A percentile compares a stretch with the other conserved stretches of the same genome.
These are phyloP conservation scores for Pseudohalonectria lignicola DNA, from an alignment of 2,329 filamentous ascomycete genomes.

Conservation along the genomic window DNA sequence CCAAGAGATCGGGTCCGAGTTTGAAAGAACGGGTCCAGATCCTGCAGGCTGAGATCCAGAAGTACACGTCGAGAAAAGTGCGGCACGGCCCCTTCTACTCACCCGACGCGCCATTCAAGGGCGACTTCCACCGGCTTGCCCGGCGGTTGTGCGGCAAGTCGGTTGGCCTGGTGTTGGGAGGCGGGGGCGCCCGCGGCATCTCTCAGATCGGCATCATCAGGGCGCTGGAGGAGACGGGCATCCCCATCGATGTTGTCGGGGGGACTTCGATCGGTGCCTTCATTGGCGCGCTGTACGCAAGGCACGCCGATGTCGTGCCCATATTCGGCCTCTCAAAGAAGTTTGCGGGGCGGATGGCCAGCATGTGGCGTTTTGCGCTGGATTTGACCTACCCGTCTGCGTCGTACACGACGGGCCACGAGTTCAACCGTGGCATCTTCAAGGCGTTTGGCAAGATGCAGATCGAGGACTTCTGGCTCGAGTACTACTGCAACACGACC, in stretches of 20 bases:
- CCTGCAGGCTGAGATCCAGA: slow-evolving; percentile 92
- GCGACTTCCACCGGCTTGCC: slow-evolving; percentile 90
- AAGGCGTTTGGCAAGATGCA: slow-evolving; percentile 95
- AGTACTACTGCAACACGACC: slow-evolving; percentile 98
- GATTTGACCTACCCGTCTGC: slow-evolving; percentile 94
- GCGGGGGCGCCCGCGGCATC: slow-evolving; percentile 85
- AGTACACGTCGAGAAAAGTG: slow-evolving; percentile 91
- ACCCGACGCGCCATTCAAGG: slow-evolving; percentile 85
- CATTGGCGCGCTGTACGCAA: slow-evolving; percentile 88
- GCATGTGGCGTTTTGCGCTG: slow-evolving; percentile 95
- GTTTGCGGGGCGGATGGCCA: slow-evolving; percentile 96
- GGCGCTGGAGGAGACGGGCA: slow-evolving; percentile 89
- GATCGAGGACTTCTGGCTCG: slow-evolving; percentile 98
- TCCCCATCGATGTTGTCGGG: slow-evolving; percentile 90
- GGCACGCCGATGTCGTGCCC: slow-evolving; percentile 91
- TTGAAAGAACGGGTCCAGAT: slow-evolving; percentile 91
- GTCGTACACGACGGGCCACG: slow-evolving; percentile 95
- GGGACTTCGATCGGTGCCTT: slow-evolving; percentile 96
- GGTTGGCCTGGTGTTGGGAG: slow-evolving; percentile 85
- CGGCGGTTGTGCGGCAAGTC: slow-evolving; percentile 86
- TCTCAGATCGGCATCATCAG: slow-evolving; percentile 89
- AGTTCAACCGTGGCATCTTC: slow-evolving; percentile 98
- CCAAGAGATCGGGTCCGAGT: slow-evolving; percentile 70
- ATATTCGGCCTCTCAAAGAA: slow-evolving; percentile 97
- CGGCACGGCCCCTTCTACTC: slow-evolving; percentile 83